A percentile compares a stretch with the other conserved stretches of the same genome.
phyloP scores from a whole-genome alignment of 2,329 filamentous ascomycete species.

The Phialophora chinensis region DNA sequence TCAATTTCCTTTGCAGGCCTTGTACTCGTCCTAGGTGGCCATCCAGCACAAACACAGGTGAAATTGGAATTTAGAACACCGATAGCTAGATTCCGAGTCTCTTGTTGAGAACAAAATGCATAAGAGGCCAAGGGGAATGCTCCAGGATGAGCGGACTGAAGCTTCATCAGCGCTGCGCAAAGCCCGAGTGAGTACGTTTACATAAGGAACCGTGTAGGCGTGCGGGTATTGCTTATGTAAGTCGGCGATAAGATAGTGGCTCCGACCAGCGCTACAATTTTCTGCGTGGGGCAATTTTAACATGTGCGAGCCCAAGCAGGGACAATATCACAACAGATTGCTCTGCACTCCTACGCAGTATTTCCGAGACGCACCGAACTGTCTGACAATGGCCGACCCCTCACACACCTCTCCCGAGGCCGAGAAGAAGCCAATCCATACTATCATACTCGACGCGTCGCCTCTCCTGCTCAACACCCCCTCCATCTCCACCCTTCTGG shows the following conservation, averaged over 20 bases:
- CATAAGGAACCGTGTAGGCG: too few species aligned
- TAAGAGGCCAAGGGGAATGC: too few species aligned
- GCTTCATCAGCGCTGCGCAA: too few species aligned
- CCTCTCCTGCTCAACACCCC: conserved; percentile 94
- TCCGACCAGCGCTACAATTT: background rate
- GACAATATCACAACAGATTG: background rate
- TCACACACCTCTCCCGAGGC: background rate
- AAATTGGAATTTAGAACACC: too few species aligned
- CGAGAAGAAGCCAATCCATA: conserved; percentile 72
- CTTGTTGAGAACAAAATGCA: too few species aligned
- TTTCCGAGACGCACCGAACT: background rate
- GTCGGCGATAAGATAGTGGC: conserved; percentile 3
- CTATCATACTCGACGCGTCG: conserved; percentile 86
- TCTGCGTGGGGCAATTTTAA: background rate
- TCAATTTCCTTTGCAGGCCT: too few species aligned
- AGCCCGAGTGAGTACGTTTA: too few species aligned
- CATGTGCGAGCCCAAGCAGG: background rate
- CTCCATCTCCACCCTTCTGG: conserved; percentile 78
- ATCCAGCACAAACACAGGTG: too few species aligned
- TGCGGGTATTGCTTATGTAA: background rate
- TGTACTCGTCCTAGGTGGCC: too few species aligned
- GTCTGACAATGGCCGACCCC: conserved; percentile 7
- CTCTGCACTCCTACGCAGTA: background rate
- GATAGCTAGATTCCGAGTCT: too few species aligned
- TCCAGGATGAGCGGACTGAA: too few species aligned